Evolutionary conservation across 805 yeast genomes (phyloP).

Genomic region (Pichia sporocuriosa): DNA sequence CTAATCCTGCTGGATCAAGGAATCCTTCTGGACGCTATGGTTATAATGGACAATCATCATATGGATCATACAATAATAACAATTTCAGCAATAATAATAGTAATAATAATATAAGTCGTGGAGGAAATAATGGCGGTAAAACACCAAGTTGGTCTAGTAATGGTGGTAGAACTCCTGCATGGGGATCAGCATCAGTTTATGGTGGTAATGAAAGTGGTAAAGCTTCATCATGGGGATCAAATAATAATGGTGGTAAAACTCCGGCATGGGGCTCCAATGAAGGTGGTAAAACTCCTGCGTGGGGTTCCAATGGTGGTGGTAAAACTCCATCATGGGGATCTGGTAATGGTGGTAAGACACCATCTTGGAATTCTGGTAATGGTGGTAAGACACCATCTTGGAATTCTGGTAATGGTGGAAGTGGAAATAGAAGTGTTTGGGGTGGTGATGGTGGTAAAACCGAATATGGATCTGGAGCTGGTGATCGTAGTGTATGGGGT

Average conservation of each 20-base stretch:
- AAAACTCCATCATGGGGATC: conserved; percentile 34
- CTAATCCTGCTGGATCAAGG: neutral
- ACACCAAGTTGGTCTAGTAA: conserved; percentile 27
- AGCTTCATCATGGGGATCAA: conserved; percentile 48
- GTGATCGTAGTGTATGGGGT: conserved; percentile 16
- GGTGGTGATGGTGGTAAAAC: conserved; percentile 26
- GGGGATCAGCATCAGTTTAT: conserved; percentile 28
- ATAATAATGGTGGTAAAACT: conserved; percentile 28
- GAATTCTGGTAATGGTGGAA: conserved; percentile 22
- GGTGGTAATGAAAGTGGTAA: conserved; percentile 19
- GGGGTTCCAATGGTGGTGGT: conserved; percentile 24
- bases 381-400: conserved; percentile 38
- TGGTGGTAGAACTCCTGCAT: conserved; percentile 44
- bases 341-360: conserved; percentile 31
- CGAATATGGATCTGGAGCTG: conserved; percentile 26
- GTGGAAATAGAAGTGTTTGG: conserved; percentile 13
- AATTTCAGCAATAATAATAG: neutral
- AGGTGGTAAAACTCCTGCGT: conserved; percentile 34
- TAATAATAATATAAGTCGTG: neutral
- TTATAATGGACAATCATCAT: conserved; percentile 2
- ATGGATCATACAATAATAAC: conserved; percentile 1
- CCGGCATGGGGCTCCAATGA: conserved; percentile 30
- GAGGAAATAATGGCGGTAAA: conserved; percentile 15
- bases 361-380: conserved; percentile 30
- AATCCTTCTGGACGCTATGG: neutral